A percentile compares a stretch with the other conserved stretches of the same genome.
Conservation (phyloP, 257 asterid genomes). For the Apocynum venetum region DNA sequence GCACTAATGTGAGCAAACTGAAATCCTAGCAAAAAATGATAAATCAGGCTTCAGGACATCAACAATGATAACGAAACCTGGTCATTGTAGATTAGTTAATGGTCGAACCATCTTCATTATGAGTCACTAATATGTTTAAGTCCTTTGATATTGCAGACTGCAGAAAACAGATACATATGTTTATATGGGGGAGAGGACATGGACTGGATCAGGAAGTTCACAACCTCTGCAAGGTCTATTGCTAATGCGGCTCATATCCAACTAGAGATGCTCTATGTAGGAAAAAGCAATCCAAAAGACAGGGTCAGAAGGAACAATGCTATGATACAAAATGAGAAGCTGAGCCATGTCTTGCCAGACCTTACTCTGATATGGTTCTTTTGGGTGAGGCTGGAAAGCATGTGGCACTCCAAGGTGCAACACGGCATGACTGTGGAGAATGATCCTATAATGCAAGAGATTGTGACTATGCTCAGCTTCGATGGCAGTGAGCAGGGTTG, state of each 20-base stretch:
- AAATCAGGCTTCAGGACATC: background rate
- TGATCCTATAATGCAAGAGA: constrained; percentile 65
- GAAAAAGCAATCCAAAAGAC: constrained; percentile 65
- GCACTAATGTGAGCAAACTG: background rate
- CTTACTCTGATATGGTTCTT: constrained; percentile 61
- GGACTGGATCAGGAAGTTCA: constrained; percentile 70
- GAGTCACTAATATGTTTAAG: background rate
- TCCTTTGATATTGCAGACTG: constrained; percentile 29
- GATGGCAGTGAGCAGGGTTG: constrained; percentile 77
- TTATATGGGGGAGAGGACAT: constrained; percentile 91
- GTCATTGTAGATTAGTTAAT: background rate
- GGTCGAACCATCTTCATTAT: background rate
- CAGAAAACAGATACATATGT: constrained; percentile 58
- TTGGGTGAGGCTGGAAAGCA: constrained; percentile 85
- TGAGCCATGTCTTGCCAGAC: constrained; percentile 56
- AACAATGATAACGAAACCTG: background rate
- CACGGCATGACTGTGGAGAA: constrained; percentile 48
- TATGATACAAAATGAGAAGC: constrained; percentile 40
- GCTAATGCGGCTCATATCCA: constrained; percentile 43
- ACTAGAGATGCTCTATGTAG: constrained; percentile 79
- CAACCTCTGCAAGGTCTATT: constrained; percentile 32
- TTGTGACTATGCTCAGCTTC: constrained; percentile 52
- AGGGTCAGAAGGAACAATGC: constrained; percentile 59
- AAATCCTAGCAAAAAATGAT: background rate
- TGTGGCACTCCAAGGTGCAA: constrained; percentile 88